These are phyloP conservation scores for Zymoseptoria pseudotritici DNA, from an alignment of 2,329 filamentous ascomycete species.

Conservation along the genomic window DNA sequence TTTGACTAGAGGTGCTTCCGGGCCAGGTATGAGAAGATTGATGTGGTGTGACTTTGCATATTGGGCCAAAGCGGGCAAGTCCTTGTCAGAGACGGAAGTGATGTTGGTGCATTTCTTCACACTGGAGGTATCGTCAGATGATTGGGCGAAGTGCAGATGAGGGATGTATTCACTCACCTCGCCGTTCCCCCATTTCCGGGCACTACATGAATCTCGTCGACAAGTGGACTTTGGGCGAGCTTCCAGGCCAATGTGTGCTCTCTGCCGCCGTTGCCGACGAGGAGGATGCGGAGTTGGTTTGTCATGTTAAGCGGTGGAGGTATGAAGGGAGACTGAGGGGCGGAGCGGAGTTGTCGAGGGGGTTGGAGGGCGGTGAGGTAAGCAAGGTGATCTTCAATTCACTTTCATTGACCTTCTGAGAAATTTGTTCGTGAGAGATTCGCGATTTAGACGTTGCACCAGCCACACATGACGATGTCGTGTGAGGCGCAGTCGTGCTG, in stretches of 20 bases:
- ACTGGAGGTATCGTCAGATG: conserved; percentile 16
- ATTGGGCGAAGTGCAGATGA: neutral
- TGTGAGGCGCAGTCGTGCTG: neutral
- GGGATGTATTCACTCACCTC: conserved; percentile 24
- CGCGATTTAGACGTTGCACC: neutral
- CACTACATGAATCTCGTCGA: conserved; percentile 63
- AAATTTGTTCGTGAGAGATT: neutral
- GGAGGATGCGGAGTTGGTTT: conserved; percentile 58
- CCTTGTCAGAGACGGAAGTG: conserved; percentile 58
- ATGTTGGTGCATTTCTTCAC: conserved; percentile 50
- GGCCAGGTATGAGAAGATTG: conserved; percentile 81
- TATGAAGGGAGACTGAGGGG: neutral
- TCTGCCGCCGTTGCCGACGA: conserved; percentile 88
- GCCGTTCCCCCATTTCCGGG: conserved; percentile 85
- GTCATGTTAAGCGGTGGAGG: conserved; percentile 14
- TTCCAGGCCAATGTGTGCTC: conserved; percentile 96
- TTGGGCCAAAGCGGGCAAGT: conserved; percentile 69
- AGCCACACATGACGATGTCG: neutral
- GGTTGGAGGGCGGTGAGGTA: too few relatives aligned
- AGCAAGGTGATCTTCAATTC: too few relatives aligned
- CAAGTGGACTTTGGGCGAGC: conserved; percentile 69
- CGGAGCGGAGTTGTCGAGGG: neutral
- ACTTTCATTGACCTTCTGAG: too few relatives aligned
- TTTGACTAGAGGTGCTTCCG: conserved; percentile 87
- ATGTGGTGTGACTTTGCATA: conserved; percentile 67